A percentile compares a stretch with the other conserved stretches of the same genome.
phyloP scores from a whole-genome alignment of 1,284 basidiomycete genomes.

The Boletus albobrunnescens region DNA sequence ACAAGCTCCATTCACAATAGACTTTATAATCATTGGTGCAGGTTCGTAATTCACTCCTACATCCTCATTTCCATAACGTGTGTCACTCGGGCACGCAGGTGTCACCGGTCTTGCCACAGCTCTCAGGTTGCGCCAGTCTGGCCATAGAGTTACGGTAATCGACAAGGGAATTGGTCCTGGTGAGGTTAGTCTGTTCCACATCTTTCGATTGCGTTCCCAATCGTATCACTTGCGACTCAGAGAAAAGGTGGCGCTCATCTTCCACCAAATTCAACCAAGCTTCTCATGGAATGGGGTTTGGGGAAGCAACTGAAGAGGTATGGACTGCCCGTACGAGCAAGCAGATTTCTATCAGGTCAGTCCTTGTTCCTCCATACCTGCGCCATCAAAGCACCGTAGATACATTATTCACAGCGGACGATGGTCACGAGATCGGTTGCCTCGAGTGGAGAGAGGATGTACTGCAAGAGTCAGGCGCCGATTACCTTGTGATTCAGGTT shows the following conservation, averaged over 20 bases:
- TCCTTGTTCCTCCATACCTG: not conserved
- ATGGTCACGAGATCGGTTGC: conserved; percentile 43
- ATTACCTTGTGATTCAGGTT: conserved; percentile 49
- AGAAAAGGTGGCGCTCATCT: conserved; percentile 44
- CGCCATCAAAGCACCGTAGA: not conserved
- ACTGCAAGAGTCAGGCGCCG: conserved; percentile 50
- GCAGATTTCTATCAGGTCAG: conserved; percentile 28
- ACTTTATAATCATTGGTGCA: conserved; percentile 49
- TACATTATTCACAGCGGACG: conserved; percentile 37
- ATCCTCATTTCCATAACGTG: not conserved
- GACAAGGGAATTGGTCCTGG: conserved; percentile 36
- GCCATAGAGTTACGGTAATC: conserved; percentile 49
- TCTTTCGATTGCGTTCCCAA: not conserved
- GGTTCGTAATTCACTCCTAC: conserved; percentile 26
- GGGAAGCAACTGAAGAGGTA: conserved; percentile 37
- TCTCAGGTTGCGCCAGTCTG: conserved; percentile 43
- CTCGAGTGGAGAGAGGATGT: conserved; percentile 51
- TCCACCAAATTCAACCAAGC: conserved; percentile 51
- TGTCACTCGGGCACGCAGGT: conserved; percentile 27
- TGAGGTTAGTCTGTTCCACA: conserved; percentile 15
- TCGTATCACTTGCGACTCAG: conserved; percentile 9
- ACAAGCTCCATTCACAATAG: conserved; percentile 34
- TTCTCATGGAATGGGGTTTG: conserved; percentile 50
- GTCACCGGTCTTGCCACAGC: conserved; percentile 50
- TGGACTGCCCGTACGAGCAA: conserved; percentile 29